Percentiles rank a stretch among this genome's conserved stretches.
Evolutionary conservation across 306 rosid species (phyloP).

Genomic region (Trifolium pratense): DNA sequence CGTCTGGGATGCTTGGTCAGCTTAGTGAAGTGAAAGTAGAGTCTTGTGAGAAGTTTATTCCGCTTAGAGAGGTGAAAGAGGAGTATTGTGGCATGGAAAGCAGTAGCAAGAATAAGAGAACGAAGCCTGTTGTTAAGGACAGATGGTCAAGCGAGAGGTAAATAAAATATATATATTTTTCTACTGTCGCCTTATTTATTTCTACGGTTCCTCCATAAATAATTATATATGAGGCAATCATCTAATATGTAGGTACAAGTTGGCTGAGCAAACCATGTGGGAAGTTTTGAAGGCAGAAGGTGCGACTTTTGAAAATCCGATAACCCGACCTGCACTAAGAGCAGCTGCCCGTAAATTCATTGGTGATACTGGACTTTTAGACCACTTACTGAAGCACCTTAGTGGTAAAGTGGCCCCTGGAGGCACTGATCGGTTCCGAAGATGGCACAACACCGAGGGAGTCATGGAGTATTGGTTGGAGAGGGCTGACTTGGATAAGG

Average conservation of each 20-base stretch:
- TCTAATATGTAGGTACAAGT: slow-evolving; percentile 58
- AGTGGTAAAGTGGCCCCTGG: slow-evolving; percentile 79
- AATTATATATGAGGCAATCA: neutral
- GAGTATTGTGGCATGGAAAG: slow-evolving; percentile 37
- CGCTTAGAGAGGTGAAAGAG: slow-evolving; percentile 56
- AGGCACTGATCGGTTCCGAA: slow-evolving; percentile 70
- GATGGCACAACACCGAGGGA: slow-evolving; percentile 80
- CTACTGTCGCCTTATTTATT: neutral
- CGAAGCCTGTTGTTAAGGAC: slow-evolving; percentile 47
- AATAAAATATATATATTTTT: slow-evolving; percentile 17
- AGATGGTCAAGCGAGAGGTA: slow-evolving; percentile 83
- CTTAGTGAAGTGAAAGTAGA: slow-evolving; percentile 58
- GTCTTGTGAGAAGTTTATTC: neutral
- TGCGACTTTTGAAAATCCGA: slow-evolving; percentile 73
- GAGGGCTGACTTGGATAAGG: slow-evolving; percentile 64
- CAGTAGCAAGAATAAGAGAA: slow-evolving; percentile 44
- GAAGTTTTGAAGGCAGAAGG: slow-evolving; percentile 69
- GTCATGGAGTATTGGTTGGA: slow-evolving; percentile 95
- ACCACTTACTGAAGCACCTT: slow-evolving; percentile 84
- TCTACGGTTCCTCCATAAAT: neutral
- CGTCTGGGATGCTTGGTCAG: slow-evolving; percentile 39
- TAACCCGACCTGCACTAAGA: slow-evolving; percentile 69
- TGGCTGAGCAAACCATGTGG: slow-evolving; percentile 73
- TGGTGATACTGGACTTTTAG: slow-evolving; percentile 94
- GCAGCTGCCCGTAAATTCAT: slow-evolving; percentile 66